phyloP scores from a whole-genome alignment of 768 basidiomycete species.

The Mycena venus region DNA sequence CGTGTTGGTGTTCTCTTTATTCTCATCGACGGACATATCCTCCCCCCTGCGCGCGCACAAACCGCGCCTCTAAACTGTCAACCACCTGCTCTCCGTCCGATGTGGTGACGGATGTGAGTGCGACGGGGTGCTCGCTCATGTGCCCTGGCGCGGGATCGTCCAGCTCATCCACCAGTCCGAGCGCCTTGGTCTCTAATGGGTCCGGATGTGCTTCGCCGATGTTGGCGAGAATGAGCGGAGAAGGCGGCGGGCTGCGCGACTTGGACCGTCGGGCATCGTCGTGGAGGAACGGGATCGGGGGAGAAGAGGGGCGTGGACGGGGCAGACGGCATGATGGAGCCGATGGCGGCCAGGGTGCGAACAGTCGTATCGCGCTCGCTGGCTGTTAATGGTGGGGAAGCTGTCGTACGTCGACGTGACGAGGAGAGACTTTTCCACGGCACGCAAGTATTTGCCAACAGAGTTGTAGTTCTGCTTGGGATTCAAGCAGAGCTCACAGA shows the following conservation, averaged over 20 bases:
- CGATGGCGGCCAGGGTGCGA: slow-evolving; percentile 58
- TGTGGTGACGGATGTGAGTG: slow-evolving; percentile 76
- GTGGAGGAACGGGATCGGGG: slow-evolving; percentile 89
- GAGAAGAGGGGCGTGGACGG: slow-evolving; percentile 89
- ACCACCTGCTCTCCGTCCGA: slow-evolving; percentile 39
- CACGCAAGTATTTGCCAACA: slow-evolving; percentile 90
- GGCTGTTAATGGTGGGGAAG: slow-evolving; percentile 69
- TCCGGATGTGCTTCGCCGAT: slow-evolving; percentile 51
- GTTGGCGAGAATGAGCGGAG: slow-evolving; percentile 69
- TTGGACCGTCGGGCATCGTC: slow-evolving; percentile 85
- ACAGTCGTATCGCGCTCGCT: slow-evolving; percentile 52
- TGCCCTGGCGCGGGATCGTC: slow-evolving; percentile 90
- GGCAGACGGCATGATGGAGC: slow-evolving; percentile 63
- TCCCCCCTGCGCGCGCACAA: slow-evolving; percentile 60
- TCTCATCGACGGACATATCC: slow-evolving; percentile 67
- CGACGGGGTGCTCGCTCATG: slow-evolving; percentile 83
- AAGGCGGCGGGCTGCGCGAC: slow-evolving; percentile 84
- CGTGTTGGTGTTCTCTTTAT: slow-evolving; percentile 61
- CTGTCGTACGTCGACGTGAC: slow-evolving; percentile 86
- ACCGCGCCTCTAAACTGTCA: slow-evolving; percentile 70
- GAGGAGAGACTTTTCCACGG: slow-evolving; percentile 84
- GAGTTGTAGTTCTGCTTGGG: slow-evolving; percentile 81
- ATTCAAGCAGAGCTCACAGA: slow-evolving; percentile 83
- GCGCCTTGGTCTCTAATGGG: slow-evolving; percentile 59
- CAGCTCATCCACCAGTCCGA: slow-evolving; percentile 88